These are phyloP conservation scores for Fusarium vanettenii DNA, from an alignment of 2,329 filamentous ascomycete species.

Conservation along the genomic window DNA sequence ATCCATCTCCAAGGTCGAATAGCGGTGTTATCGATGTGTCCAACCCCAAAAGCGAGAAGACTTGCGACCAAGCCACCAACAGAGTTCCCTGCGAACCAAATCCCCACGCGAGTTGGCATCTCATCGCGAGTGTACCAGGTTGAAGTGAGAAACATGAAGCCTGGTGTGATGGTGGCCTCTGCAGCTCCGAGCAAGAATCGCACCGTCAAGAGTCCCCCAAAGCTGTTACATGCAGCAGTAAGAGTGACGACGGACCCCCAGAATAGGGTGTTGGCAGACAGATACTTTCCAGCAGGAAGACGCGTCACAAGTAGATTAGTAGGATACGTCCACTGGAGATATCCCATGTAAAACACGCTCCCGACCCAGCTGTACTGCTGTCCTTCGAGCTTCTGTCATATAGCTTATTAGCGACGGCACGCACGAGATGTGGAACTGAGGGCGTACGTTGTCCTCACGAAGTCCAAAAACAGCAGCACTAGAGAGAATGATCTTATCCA, in stretches of 20 bases:
- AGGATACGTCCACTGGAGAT: constrained; percentile 62
- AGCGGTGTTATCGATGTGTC: constrained; percentile 58
- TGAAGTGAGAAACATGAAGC: constrained; percentile 66
- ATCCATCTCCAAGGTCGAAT: constrained; percentile 67
- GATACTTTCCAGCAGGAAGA: constrained; percentile 60
- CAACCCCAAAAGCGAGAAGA: constrained; percentile 66
- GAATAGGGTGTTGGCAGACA: constrained; percentile 59
- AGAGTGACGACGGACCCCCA: constrained; percentile 61
- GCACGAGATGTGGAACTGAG: neutral
- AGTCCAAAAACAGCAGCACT: constrained; percentile 68
- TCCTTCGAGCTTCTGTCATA: constrained; percentile 42
- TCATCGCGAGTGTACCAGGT: constrained; percentile 69
- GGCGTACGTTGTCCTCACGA: constrained; percentile 56
- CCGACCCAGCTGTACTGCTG: constrained; percentile 74
- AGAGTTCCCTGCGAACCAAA: constrained; percentile 67
- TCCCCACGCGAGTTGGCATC: constrained; percentile 64
- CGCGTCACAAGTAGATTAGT: constrained; percentile 60
- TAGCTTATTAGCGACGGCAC: neutral
- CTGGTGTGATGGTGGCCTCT: constrained; percentile 66
- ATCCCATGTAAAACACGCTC: constrained; percentile 56
- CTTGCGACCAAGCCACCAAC: constrained; percentile 61
- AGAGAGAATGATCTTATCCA: constrained; percentile 70
- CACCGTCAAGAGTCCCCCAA: constrained; percentile 60
- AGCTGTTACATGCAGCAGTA: constrained; percentile 60
- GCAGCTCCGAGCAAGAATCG: constrained; percentile 66